phyloP scores from a whole-genome alignment of 1,284 basidiomycete species.

The Ustilago loliicola region DNA sequence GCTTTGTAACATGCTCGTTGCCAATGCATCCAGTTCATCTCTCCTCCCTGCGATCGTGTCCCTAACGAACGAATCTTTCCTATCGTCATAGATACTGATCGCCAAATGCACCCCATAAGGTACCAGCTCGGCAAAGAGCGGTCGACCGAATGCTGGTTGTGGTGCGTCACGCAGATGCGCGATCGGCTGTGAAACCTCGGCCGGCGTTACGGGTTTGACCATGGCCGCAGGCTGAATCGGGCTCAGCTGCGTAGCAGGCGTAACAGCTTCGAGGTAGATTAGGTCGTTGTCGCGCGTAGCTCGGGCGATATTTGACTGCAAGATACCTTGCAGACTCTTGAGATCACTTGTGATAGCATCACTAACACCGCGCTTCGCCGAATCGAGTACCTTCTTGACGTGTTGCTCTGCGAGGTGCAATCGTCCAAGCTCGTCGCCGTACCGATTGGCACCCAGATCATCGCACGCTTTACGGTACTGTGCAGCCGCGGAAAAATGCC shows the following conservation, averaged over 20 bases:
- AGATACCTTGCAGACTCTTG: constrained; percentile 79
- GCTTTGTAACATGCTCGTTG: constrained; percentile 77
- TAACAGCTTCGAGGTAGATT: constrained; percentile 92
- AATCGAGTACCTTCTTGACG: constrained; percentile 80
- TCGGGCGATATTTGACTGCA: constrained; percentile 74
- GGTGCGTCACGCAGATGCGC: constrained; percentile 55
- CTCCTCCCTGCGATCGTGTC: constrained; percentile 78
- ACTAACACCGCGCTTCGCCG: constrained; percentile 78
- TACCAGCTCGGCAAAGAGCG: constrained; percentile 82
- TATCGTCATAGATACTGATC: constrained; percentile 88
- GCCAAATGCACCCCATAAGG: constrained; percentile 91
- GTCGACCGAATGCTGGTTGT: constrained; percentile 70
- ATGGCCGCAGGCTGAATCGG: constrained; percentile 79
- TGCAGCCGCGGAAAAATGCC: constrained; percentile 90
- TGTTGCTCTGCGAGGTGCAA: constrained; percentile 71
- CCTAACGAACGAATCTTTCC: constrained; percentile 81
- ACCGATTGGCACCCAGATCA: constrained; percentile 81
- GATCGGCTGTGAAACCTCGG: constrained; percentile 73
- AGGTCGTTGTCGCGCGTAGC: constrained; percentile 91
- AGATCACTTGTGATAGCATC: constrained; percentile 66
- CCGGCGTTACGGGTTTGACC: constrained; percentile 77
- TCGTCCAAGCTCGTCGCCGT: constrained; percentile 65
- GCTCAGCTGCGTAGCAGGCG: constrained; percentile 79
- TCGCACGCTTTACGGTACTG: constrained; percentile 91
- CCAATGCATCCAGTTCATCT: constrained; percentile 78